Conservation (phyloP, 805 yeast species). For the Yamadazyma takamatsuzukensis region DNA sequence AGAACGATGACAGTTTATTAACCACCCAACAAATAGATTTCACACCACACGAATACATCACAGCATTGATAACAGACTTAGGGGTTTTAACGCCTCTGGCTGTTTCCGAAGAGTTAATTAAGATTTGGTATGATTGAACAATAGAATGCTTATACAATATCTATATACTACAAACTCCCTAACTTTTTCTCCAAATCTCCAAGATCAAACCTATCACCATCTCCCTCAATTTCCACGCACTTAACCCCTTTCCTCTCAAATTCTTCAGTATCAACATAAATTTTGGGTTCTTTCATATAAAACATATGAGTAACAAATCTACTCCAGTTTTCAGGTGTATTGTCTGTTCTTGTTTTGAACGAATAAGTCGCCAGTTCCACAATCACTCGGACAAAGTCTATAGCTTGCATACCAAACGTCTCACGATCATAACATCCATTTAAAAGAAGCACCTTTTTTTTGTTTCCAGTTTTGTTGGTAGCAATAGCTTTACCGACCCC, state of each 20-base stretch:
- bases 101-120: constrained; percentile 95
- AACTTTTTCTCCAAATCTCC: constrained; percentile 34
- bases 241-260: constrained; percentile 43
- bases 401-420: constrained; percentile 63
- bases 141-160: constrained; percentile 1
- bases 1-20: constrained; percentile 11
- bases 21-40: constrained; percentile 63
- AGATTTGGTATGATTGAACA: constrained; percentile 88
- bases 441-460: constrained; percentile 57
- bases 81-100: constrained; percentile 98
- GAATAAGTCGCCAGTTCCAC: constrained; percentile 56
- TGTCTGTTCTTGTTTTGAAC: constrained; percentile 12
- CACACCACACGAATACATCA: constrained; percentile 92
- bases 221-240: constrained; percentile 40
- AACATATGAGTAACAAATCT: constrained; percentile 62
- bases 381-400: constrained; percentile 54
- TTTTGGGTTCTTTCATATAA: constrained; percentile 48
- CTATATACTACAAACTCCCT: constrained; percentile 7
- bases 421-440: constrained; percentile 81
- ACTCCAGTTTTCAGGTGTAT: constrained; percentile 27
- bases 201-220: constrained; percentile 35
- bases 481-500: constrained; percentile 69
- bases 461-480: constrained; percentile 16
- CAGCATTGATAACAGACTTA: constrained; percentile 92
- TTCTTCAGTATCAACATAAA: constrained; percentile 42